phyloP scores from a whole-genome alignment of 768 basidiomycete species.

The Kwoniella newhampshirensis region DNA sequence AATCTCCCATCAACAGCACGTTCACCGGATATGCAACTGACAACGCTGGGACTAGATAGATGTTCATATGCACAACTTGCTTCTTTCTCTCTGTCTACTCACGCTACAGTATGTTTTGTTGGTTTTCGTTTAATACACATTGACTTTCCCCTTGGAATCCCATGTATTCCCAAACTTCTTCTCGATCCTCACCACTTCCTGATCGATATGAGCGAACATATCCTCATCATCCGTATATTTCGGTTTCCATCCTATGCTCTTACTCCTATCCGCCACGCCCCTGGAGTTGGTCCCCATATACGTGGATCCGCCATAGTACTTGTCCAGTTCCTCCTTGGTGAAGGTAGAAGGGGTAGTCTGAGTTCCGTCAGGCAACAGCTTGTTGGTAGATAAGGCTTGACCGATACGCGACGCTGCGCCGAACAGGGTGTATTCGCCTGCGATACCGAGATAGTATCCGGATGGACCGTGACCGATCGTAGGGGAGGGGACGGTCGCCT shows the following conservation, averaged over 20 bases:
- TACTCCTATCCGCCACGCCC: slow-evolving; percentile 38
- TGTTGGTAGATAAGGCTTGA: slow-evolving; percentile 35
- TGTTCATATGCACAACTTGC: background rate
- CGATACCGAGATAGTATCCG: slow-evolving; percentile 50
- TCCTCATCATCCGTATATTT: slow-evolving; percentile 33
- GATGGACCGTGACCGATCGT: slow-evolving; percentile 49
- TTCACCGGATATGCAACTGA: too few species aligned
- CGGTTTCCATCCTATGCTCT: slow-evolving; percentile 51
- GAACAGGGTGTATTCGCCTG: slow-evolving; percentile 47
- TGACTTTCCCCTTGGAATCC: slow-evolving; percentile 2
- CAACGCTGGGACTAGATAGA: background rate
- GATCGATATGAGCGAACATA: slow-evolving; percentile 25
- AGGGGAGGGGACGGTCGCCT: slow-evolving; percentile 18
- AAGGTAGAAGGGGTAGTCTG: slow-evolving; percentile 38
- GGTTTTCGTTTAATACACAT: too few species aligned
- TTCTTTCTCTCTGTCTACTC: background rate
- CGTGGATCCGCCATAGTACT: slow-evolving; percentile 41
- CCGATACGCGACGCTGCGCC: slow-evolving; percentile 42
- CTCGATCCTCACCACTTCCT: slow-evolving; percentile 28
- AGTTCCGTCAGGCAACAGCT: slow-evolving; percentile 4
- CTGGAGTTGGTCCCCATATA: slow-evolving; percentile 45
- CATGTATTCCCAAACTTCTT: slow-evolving; percentile 28
- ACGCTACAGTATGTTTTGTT: too few species aligned
- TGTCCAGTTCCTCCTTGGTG: slow-evolving; percentile 46
- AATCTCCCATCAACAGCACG: too few species aligned